These are phyloP conservation scores for Lathyrus tuberosus DNA, from an alignment of 306 rosid species.

Conservation along the genomic window DNA sequence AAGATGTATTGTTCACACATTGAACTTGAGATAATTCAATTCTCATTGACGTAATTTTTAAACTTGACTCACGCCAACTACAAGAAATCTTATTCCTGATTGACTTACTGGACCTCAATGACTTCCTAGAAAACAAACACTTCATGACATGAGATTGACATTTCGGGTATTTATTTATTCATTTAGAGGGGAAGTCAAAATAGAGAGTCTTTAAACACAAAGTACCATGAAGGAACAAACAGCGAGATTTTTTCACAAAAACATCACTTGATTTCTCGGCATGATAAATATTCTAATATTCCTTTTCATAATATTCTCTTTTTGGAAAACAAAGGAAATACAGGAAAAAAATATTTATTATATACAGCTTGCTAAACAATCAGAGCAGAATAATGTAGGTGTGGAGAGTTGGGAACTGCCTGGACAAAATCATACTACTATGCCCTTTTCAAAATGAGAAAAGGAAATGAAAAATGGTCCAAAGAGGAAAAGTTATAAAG, in stretches of 20 bases:
- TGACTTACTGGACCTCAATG: conserved; percentile 14
- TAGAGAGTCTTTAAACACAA: conserved; percentile 15
- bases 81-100: conserved; percentile 4
- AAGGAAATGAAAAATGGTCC: neutral
- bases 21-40: conserved; percentile 23
- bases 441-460: conserved; percentile 23
- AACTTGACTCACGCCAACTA: conserved; percentile 19
- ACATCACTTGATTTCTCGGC: conserved; percentile 29
- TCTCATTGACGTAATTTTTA: conserved; percentile 14
- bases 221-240: conserved; percentile 19
- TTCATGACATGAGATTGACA: conserved; percentile 9
- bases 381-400: conserved; percentile 4
- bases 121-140: conserved; percentile 20
- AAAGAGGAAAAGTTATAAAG: conserved; percentile 12
- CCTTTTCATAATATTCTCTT: neutral
- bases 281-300: conserved; percentile 3
- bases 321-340: conserved; percentile 5
- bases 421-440: conserved; percentile 17
- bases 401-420: neutral
- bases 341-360: neutral
- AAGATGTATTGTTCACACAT: neutral
- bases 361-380: conserved; percentile 15
- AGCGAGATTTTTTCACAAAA: neutral
- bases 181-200: conserved; percentile 14
- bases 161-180: conserved; percentile 4